These are phyloP conservation scores for Penicillium sp. DNA, from an alignment of 2,329 filamentous ascomycete species.

Conservation along the genomic window DNA sequence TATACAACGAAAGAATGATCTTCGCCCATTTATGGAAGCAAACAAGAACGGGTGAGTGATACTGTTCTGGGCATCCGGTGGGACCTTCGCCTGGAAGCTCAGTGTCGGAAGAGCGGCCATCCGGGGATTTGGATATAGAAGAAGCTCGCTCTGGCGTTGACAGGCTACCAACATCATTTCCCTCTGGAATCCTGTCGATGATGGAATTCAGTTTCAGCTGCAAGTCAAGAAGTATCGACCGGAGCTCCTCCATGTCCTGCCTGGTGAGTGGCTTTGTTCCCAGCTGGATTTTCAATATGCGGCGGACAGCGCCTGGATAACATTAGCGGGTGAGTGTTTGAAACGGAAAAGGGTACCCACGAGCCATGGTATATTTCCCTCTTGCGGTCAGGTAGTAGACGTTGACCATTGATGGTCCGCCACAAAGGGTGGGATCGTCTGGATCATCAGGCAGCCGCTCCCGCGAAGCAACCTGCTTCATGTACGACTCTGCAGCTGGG, in stretches of 20 bases:
- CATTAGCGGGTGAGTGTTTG: constrained; percentile 1
- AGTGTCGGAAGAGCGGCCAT: constrained; percentile 20
- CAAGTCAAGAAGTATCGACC: constrained; percentile 35
- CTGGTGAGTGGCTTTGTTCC: constrained; percentile 38
- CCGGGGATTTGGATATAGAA: constrained; percentile 26
- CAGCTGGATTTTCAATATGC: constrained; percentile 38
- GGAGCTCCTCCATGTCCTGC: constrained; percentile 39
- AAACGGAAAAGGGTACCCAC: constrained; percentile 22
- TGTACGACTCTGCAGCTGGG: constrained; percentile 31
- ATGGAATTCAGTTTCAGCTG: constrained; percentile 37
- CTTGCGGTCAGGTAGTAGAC: constrained; percentile 38
- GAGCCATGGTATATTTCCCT: constrained; percentile 40
- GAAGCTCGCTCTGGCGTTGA: constrained; percentile 16
- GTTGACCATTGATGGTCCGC: constrained; percentile 35
- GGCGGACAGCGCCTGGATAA: constrained; percentile 33
- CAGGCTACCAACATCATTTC: constrained; percentile 17
- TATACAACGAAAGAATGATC: constrained; percentile 38
- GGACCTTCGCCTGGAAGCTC: constrained; percentile 32
- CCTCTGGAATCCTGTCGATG: constrained; percentile 37
- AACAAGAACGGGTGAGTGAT: constrained; percentile 36
- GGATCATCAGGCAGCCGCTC: constrained; percentile 33
- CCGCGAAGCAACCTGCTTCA: constrained; percentile 27
- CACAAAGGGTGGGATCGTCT: constrained; percentile 36
- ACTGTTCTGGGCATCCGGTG: constrained; percentile 34
- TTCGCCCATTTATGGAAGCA: constrained; percentile 42